Conservation (phyloP, 805 yeast species). For the Starmerella bombi region DNA sequence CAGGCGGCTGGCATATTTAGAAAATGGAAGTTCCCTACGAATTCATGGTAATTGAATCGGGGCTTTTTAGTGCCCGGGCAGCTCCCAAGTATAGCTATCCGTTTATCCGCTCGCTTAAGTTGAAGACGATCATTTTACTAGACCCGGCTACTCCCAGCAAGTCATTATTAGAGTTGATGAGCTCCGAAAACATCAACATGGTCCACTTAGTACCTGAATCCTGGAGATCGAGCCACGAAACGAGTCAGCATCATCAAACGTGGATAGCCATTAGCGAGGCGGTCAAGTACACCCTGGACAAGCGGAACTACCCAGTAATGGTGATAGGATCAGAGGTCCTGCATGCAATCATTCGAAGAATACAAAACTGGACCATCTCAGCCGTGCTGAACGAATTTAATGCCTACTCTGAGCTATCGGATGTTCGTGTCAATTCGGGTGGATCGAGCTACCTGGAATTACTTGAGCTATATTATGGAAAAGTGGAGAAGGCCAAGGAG, state of each 20-base stretch:
- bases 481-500: slow-evolving; percentile 36
- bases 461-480: slow-evolving; percentile 36
- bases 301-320: slow-evolving; percentile 49
- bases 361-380: slow-evolving; percentile 81
- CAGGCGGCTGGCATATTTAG: too few relatives aligned
- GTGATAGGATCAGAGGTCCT: slow-evolving; percentile 69
- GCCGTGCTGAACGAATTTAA: slow-evolving; percentile 78
- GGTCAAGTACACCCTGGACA: slow-evolving; percentile 51
- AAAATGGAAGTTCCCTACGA: slow-evolving; percentile 48
- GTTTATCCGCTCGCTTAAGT: slow-evolving; percentile 57
- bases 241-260: slow-evolving; percentile 6
- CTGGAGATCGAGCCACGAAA: slow-evolving; percentile 26
- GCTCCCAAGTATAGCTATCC: slow-evolving; percentile 32
- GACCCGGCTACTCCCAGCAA: slow-evolving; percentile 81
- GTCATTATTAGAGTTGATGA: slow-evolving; percentile 51
- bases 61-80: slow-evolving; percentile 71
- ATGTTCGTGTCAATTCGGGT: slow-evolving; percentile 35
- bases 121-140: slow-evolving; percentile 56
- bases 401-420: slow-evolving; percentile 56
- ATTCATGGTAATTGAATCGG: slow-evolving; percentile 82
- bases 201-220: slow-evolving; percentile 29
- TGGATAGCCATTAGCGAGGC: slow-evolving; percentile 43
- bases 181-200: slow-evolving; percentile 28
- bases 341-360: slow-evolving; percentile 65
- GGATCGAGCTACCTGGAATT: slow-evolving; percentile 76